Conservation (phyloP, 2,329 filamentous ascomycete genomes). For the Exophiala dermatitidis region DNA sequence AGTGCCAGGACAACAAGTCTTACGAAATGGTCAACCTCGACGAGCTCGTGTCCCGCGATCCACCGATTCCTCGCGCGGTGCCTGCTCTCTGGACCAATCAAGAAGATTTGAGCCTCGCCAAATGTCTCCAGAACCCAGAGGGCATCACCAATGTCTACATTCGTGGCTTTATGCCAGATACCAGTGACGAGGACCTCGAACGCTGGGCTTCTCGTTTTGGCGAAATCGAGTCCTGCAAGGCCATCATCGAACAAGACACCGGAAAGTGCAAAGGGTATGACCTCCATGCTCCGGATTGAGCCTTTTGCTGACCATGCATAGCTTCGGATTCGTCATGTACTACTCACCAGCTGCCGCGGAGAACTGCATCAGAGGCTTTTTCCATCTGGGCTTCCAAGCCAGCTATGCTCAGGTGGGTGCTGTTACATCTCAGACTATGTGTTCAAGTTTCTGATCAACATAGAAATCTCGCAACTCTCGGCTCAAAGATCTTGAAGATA, state of each 20-base stretch:
- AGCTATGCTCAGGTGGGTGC: conserved; percentile 79
- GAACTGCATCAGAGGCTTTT: conserved; percentile 92
- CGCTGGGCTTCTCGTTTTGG: conserved; percentile 82
- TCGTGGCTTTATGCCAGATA: conserved; percentile 88
- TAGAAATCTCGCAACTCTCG: conserved; percentile 97
- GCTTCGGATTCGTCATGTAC: conserved; percentile 97
- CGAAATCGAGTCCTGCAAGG: conserved; percentile 91
- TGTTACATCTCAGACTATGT: conserved; percentile 4
- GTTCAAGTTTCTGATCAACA: conserved; percentile 29
- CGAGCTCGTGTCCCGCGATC: conserved; percentile 64
- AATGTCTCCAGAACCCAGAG: conserved; percentile 88
- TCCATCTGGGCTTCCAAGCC: conserved; percentile 90
- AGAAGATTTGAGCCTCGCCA: conserved; percentile 81
- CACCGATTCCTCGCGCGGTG: conserved; percentile 76
- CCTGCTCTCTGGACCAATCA: conserved; percentile 78
- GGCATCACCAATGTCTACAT: conserved; percentile 99
- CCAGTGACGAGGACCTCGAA: conserved; percentile 81
- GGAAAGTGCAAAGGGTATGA: conserved; percentile 91
- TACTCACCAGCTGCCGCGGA: conserved; percentile 80
- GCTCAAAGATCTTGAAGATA: conserved; percentile 91
- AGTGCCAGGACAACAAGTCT: conserved; percentile 35
- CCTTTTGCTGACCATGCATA: conserved; percentile 35
- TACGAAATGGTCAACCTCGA: conserved; percentile 51
- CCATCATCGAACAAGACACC: conserved; percentile 91
- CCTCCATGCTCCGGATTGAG: neutral